A percentile compares a stretch with the other conserved stretches of the same genome.
Conservation (phyloP, 2,329 filamentous ascomycete genomes). For the Diaporthe helianthi region DNA sequence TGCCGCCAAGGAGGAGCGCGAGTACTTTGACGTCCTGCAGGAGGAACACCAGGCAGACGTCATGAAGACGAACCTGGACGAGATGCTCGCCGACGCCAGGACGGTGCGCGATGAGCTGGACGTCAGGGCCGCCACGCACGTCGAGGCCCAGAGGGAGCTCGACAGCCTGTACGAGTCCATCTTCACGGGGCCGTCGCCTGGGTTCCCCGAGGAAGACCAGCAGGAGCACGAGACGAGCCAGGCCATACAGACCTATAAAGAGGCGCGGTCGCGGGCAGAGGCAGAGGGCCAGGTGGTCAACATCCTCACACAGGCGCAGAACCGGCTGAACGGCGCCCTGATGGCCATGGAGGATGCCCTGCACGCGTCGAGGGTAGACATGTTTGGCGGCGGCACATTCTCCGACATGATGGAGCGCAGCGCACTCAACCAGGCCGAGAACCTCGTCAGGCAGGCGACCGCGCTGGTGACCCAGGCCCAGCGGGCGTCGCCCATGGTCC, state of each 20-base stretch:
- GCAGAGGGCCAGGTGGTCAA: conserved; percentile 50
- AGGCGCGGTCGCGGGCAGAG: conserved; percentile 45
- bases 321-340: conserved; percentile 46
- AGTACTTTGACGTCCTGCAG: conserved; percentile 61
- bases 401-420: conserved; percentile 62
- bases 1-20: conserved; percentile 60
- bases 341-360: conserved; percentile 51
- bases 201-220: conserved; percentile 60
- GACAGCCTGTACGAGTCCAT: conserved; percentile 60
- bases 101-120: conserved; percentile 47
- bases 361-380: conserved; percentile 51
- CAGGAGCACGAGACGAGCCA: conserved; percentile 48
- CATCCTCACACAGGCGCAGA: conserved; percentile 49
- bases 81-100: conserved; percentile 50
- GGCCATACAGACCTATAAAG: conserved; percentile 48
- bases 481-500: conserved; percentile 47
- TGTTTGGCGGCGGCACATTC: conserved; percentile 57
- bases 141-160: conserved; percentile 52
- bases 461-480: conserved; percentile 50
- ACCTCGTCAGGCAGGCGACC: conserved; percentile 48
- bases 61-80: conserved; percentile 48
- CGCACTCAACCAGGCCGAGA: conserved; percentile 56
- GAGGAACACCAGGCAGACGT: conserved; percentile 54
- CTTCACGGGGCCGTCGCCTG: conserved; percentile 60
- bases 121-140: conserved; percentile 44